Evolutionary conservation across 352 stramenopile species (phyloP).

Genomic region (Blastocystis hominis): DNA sequence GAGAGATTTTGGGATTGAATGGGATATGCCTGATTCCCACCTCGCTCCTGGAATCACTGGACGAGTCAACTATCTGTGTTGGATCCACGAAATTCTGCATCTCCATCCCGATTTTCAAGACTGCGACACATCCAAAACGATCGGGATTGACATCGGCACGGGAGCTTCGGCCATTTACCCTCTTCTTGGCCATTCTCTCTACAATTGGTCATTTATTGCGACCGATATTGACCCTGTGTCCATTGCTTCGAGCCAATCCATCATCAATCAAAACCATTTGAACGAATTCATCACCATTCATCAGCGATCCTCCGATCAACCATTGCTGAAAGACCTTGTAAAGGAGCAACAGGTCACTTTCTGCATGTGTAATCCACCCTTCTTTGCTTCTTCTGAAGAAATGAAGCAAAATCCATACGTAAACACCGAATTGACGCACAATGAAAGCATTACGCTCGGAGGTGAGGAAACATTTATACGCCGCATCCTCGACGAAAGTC

Average conservation of each 20-base stretch:
- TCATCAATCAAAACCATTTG: not conserved
- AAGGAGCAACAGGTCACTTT: not conserved
- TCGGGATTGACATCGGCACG: slow-evolving; percentile 40
- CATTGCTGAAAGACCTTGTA: not conserved
- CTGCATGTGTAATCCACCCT: slow-evolving; percentile 56
- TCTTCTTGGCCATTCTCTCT: slow-evolving; percentile 13
- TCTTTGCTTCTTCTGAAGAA: slow-evolving; percentile 29
- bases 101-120: not conserved
- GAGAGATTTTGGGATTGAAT: slow-evolving; percentile 47
- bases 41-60: not conserved
- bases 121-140: not conserved
- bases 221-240: slow-evolving; percentile 37
- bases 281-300: not conserved
- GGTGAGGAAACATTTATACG: slow-evolving; percentile 16
- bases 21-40: slow-evolving; percentile 47
- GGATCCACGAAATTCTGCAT: slow-evolving; percentile 35
- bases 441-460: not conserved
- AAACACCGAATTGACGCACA: not conserved
- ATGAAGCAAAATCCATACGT: slow-evolving; percentile 2
- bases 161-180: slow-evolving; percentile 51
- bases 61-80: slow-evolving; percentile 51
- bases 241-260: not conserved
- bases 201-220: slow-evolving; percentile 39
- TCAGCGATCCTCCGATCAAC: not conserved
- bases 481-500: not conserved